These are phyloP conservation scores for Penicillium sp. DNA, from an alignment of 2,329 filamentous ascomycete species.

Conservation along the genomic window DNA sequence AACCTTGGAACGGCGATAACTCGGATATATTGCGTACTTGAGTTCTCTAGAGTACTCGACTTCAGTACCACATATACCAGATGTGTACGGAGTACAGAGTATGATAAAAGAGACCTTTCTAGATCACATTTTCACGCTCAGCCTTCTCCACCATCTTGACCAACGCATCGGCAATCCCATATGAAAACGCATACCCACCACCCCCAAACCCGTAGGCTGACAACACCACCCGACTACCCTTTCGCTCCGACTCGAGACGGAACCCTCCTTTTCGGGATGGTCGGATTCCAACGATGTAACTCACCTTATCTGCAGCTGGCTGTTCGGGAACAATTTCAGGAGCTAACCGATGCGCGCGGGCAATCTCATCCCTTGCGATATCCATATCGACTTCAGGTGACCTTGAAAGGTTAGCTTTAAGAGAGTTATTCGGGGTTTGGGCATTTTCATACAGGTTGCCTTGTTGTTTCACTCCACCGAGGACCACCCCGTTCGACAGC, in stretches of 20 bases:
- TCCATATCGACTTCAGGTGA: conserved; percentile 39
- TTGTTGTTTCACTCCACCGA: conserved; percentile 39
- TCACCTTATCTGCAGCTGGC: conserved; percentile 29
- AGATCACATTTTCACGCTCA: conserved; percentile 34
- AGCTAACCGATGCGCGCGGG: conserved; percentile 40
- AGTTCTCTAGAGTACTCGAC: too few relatives aligned
- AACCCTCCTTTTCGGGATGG: conserved; percentile 38
- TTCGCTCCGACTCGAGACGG: conserved; percentile 34
- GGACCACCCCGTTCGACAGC: conserved; percentile 33
- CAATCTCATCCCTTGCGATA: conserved; percentile 40
- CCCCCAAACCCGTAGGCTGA: conserved; percentile 43
- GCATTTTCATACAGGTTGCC: conserved; percentile 30
- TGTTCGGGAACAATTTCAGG: conserved; percentile 37
- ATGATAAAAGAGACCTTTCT: background rate
- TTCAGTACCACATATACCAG: too few relatives aligned
- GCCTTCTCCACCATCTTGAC: conserved; percentile 37
- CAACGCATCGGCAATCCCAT: conserved; percentile 38
- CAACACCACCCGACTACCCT: conserved; percentile 28
- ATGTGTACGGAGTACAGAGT: too few relatives aligned
- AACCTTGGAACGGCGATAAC: background rate
- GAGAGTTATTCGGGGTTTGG: background rate
- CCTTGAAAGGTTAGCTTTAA: conserved; percentile 19
- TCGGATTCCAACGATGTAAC: conserved; percentile 40
- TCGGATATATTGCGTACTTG: background rate
- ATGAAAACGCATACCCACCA: conserved; percentile 41